Evolutionary conservation across 352 stramenopile genomes (phyloP), one percentile per base, ranked within the genome.

Genomic region (Phytophthora melonis): DNA sequence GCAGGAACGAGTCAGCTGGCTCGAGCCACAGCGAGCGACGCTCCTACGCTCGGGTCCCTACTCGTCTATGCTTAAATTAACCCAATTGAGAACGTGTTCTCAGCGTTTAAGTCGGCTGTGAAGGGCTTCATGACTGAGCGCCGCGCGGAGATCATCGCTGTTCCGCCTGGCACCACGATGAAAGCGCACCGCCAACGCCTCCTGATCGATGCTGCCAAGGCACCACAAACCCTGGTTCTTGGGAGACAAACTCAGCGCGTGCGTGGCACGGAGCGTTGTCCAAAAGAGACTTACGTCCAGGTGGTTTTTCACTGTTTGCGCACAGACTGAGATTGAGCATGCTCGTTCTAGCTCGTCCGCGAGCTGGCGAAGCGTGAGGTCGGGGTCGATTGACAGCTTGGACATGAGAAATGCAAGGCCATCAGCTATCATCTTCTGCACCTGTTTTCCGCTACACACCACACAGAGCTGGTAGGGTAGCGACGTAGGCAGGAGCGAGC

Each of bases 321-420:
- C 39, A 3, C 5, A 47, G 39, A 47, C 16, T 5, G 39, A 54
- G n/a, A 54, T 54, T 14, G 47, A 18, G 47, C 47, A 54, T 16
- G 19, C 16, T 58, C 39, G 23, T 25, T 58, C 53, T 11, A 58
- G 53, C 6, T 58, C 23, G 14, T 58, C 27, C 8, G 14, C 53
- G 9, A 58, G 53, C 53, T 27, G n/a, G n/a, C n/a, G n/a, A n/a
- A 58, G 53, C 27, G 53, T 45, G 53, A 58, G 53, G 25, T 25
- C 16, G 14, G 27, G 25, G 14, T 58, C 14, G 25, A 58, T 16
- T 14, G 27, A 39, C 53, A 58, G n/a, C 16, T 41, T 18, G 21
- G 14, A 23, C 25, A 58, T 16, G 2, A 58, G 27, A 21, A 58
- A 39, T n/a, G n/a, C 1, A 1, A 58, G 0, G 3, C 13, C 27